phyloP scores from a whole-genome alignment of 2,329 filamentous ascomycete genomes.

The Alternaria viburni region DNA sequence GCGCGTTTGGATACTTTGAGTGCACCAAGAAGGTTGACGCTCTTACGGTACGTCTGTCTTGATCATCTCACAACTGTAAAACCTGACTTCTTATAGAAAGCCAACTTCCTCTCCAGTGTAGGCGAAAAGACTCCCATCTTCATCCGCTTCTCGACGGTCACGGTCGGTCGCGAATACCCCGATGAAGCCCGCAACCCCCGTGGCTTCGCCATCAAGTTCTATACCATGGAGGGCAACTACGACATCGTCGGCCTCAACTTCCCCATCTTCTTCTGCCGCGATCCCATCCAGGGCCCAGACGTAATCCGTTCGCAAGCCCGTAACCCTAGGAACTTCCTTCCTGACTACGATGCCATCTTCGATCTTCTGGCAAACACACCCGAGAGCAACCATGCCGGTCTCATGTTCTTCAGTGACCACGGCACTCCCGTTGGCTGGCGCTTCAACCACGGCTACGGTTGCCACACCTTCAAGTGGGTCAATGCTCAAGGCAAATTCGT shows the following conservation, averaged over 20 bases:
- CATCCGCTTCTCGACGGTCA: slow-evolving; percentile 55
- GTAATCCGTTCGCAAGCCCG: slow-evolving; percentile 57
- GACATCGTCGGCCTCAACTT: slow-evolving; percentile 58
- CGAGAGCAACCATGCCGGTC: slow-evolving; percentile 56
- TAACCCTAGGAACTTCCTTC: slow-evolving; percentile 57
- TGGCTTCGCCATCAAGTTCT: slow-evolving; percentile 59
- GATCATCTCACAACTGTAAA: neutral
- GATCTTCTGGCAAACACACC: slow-evolving; percentile 58
- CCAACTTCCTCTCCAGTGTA: slow-evolving; percentile 49
- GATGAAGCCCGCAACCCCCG: slow-evolving; percentile 56
- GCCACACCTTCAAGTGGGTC: slow-evolving; percentile 57
- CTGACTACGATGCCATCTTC: slow-evolving; percentile 58
- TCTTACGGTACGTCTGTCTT: slow-evolving; percentile 32
- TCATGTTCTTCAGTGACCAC: slow-evolving; percentile 60
- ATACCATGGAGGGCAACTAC: slow-evolving; percentile 58
- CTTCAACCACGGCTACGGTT: slow-evolving; percentile 51
- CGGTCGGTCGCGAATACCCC: slow-evolving; percentile 52
- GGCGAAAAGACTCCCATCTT: slow-evolving; percentile 55
- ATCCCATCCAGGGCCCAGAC: slow-evolving; percentile 56
- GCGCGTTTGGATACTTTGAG: slow-evolving; percentile 57
- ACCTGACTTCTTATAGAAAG: slow-evolving; percentile 33
- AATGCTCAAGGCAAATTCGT: slow-evolving; percentile 57
- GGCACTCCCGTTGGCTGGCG: slow-evolving; percentile 57
- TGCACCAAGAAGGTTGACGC: slow-evolving; percentile 48
- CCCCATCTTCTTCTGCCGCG: slow-evolving; percentile 59